Percentiles rank a stretch among this genome's conserved stretches.
Conservation (phyloP, 345 rosid species). For the Arabidopsis suecica region DNA sequence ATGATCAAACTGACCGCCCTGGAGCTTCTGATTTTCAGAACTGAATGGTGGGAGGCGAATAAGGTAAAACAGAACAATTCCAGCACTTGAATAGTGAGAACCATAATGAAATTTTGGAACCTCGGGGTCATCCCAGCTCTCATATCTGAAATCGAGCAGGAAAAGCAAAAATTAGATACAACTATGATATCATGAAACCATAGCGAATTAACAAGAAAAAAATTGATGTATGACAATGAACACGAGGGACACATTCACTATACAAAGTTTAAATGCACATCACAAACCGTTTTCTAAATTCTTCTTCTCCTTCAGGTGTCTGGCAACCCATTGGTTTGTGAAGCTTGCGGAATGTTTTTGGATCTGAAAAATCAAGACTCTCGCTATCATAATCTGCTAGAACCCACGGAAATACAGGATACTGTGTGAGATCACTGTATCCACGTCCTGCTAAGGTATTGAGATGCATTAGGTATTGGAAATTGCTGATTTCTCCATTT, state of each 20-base stretch:
- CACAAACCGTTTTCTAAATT: constrained; percentile 92
- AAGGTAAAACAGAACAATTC: constrained; percentile 97
- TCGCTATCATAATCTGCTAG: constrained; percentile 96
- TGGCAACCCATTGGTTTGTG: constrained; percentile 99
- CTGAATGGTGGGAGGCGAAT: constrained; percentile 98
- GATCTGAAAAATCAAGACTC: constrained; percentile 80
- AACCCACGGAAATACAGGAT: constrained; percentile 99
- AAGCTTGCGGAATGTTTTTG: constrained; percentile 87
- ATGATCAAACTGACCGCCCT: constrained; percentile 99
- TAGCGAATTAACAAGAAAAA: constrained; percentile 23
- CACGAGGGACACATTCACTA: constrained; percentile 10
- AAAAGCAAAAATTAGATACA: constrained; percentile 13
- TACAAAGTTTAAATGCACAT: constrained; percentile 31
- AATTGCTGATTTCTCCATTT: constrained; percentile 99
- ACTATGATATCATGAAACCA: constrained; percentile 17
- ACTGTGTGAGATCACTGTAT: constrained; percentile 98
- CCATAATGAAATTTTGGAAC: constrained; percentile 99
- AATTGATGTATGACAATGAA: constrained; percentile 1
- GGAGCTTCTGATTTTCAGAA: constrained; percentile 96
- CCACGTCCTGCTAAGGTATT: constrained; percentile 99
- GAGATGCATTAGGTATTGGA: constrained; percentile 99
- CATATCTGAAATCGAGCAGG: constrained; percentile 65
- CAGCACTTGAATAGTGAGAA: constrained; percentile 99
- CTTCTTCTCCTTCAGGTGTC: constrained; percentile 94
- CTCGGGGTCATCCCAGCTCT: constrained; percentile 99